Evolutionary conservation across 2,329 filamentous ascomycete genomes (phyloP), one percentile per base, ranked within the genome.

Genomic region (Kalaharituber pfeilii): DNA sequence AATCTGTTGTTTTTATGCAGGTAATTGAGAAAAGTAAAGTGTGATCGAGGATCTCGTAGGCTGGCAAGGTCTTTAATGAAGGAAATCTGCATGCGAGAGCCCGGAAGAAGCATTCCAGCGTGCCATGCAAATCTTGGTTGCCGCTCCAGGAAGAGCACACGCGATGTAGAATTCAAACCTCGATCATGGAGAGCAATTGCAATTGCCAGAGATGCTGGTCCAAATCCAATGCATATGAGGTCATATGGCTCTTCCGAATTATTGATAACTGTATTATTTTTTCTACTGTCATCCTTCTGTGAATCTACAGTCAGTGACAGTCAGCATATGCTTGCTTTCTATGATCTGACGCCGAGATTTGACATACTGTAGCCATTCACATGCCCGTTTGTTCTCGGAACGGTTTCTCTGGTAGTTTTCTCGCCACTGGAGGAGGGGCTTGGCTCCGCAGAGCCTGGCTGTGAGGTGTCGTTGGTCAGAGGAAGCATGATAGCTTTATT

Each of bases 11-110:
- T 82, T 62, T 77, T 70, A 70, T 93, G 84, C 11, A 96, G 77
- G 68, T 96, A 96, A 70, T 95, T 95, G 66, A 94, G 73, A 70
- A 95, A 96, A 13, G 89, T 96, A 69, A 96, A 96, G 64, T 87
- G 77, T 61, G 85, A 94, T 59, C 83, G 79, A 6, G 89, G 89
- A 66, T 96, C 81, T 55, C 89, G 78, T 62, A 94, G 74, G 2
- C 86, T 91, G 2, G 89, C 89, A 68, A 96, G 78, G 66, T 96
- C 89, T 71, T 96, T 96, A 71, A 96, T 77, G 72, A 94, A 96
- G 8, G 86, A 93, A 63, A 96, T 96, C 67, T 96, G 89, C 89
- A 96, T 96, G 70, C 84, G 87, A 52, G 88, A 85, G 4, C 87
- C 88, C 0, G 87, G 86, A 2, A 96, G 77, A 56, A 95, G 79